Base-by-base conservation (phyloP, 345 rosid genomes). In the Eucalyptus sp. region DNA sequence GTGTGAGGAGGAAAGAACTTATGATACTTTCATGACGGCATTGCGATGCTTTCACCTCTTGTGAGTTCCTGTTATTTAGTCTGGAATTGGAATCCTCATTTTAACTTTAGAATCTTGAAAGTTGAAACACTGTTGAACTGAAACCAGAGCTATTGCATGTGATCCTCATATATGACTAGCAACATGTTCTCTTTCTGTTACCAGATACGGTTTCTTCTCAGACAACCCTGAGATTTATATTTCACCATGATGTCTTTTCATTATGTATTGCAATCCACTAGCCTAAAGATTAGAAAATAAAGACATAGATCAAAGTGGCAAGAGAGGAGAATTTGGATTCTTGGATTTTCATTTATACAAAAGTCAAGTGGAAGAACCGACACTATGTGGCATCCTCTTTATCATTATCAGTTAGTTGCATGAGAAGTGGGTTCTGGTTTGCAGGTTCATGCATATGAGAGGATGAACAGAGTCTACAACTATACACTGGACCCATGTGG, bases 381-480 rank as follows among this genome's bases (percentile, higher is more conserved):
- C 5, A 0, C 83, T 33, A 33, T 41, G 83, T 0, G 29, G 48
- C 48, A 20, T 20, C 48, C 83, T 37, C 46, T 76, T 41, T 20
- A 41, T 37, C 22, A 71, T 71, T 71, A 6, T 76, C 22, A 76
- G 83, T 1, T 41, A 41, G 83, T 37, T 76, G 48, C 48, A 37
- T 76, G 83, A 76, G 44, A 76, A 20, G 5, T 37, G 5, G 7
- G 48, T 20, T 76, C 46, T 2, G 15, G 41, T 29, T 64, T 86
- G 44, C 91, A 96, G 99, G 97, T 96, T 62, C 99, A 97, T 90
- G 98, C 99, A n/a, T 97, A 96, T 87, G 98, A 97, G 94, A 89
- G 98, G 88, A 95, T 95, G 93, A 96, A 96, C 88, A 93, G 96
- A 89, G 93, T 97, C 49, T 94, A 95, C 86, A 96, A 97, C 91